Conservation (phyloP, 2,329 filamentous ascomycete genomes). For the Nemania sp. region DNA sequence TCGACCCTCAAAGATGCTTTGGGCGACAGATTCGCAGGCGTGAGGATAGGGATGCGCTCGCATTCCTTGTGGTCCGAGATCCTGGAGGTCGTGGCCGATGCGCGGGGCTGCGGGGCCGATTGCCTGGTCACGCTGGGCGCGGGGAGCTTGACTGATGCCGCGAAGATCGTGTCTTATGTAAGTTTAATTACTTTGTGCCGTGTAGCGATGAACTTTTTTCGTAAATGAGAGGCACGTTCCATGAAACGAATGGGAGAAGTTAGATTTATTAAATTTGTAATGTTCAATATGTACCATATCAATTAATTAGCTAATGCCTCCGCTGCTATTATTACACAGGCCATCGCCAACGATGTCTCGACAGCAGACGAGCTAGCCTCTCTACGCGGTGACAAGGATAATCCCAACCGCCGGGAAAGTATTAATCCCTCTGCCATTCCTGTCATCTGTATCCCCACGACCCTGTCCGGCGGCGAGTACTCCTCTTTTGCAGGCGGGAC, state of each 20-base stretch:
- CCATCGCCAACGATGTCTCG: conserved; percentile 51
- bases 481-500: conserved; percentile 39
- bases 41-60: conserved; percentile 53
- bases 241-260: neutral
- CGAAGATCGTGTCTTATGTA: conserved; percentile 53
- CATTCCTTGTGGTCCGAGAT: conserved; percentile 59
- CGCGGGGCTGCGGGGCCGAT: conserved; percentile 45
- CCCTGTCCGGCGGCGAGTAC: conserved; percentile 44
- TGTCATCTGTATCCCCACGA: conserved; percentile 42
- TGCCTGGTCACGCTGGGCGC: conserved; percentile 58
- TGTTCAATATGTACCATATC: neutral
- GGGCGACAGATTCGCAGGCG: conserved; percentile 47
- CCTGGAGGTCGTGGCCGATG: conserved; percentile 50
- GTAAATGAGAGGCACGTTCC: neutral
- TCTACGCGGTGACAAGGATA: conserved; percentile 35
- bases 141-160: conserved; percentile 59
- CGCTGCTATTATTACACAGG: conserved; percentile 28
- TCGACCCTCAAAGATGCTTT: conserved; percentile 46
- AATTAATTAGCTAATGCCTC: too few species aligned
- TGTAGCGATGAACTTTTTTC: too few species aligned
- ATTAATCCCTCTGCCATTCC: conserved; percentile 35
- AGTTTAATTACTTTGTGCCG: neutral
- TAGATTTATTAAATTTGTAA: neutral
- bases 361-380: conserved; percentile 45
- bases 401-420: conserved; percentile 30